phyloP scores from a whole-genome alignment of 257 asterid species.

The Avicennia marina region DNA sequence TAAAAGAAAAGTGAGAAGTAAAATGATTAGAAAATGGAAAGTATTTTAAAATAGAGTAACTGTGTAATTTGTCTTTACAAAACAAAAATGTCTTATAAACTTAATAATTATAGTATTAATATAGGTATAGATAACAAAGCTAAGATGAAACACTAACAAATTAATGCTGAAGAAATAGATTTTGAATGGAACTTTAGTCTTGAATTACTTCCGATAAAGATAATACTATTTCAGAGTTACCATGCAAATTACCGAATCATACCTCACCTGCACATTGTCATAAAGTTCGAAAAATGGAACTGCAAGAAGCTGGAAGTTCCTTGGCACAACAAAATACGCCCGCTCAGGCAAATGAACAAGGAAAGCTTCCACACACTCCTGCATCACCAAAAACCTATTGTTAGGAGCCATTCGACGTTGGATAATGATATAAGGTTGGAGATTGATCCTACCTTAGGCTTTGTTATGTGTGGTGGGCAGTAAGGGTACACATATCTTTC shows the following conservation, averaged over 20 bases:
- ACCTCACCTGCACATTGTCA: constrained; percentile 87
- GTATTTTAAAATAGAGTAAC: too few species aligned
- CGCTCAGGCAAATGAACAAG: constrained; percentile 91
- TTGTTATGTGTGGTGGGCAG: constrained; percentile 95
- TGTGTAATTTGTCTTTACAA: too few species aligned
- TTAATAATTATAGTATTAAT: too few species aligned
- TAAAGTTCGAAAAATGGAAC: constrained; percentile 97
- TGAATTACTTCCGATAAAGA: too few species aligned
- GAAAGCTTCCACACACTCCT: constrained; percentile 95
- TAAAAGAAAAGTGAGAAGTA: too few species aligned
- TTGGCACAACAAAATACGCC: constrained; percentile 96
- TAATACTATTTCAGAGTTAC: neutral
- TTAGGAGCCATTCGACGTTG: neutral
- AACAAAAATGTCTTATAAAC: too few species aligned
- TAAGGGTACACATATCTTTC: constrained; percentile 94
- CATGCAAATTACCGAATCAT: neutral
- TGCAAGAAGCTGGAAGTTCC: constrained; percentile 94
- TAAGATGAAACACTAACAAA: neutral
- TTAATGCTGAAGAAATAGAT: too few species aligned
- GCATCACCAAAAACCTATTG: constrained; percentile 16
- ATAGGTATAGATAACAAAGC: too few species aligned
- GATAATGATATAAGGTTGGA: neutral
- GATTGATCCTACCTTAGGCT: constrained; percentile 65
- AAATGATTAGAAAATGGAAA: too few species aligned
- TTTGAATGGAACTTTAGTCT: too few species aligned